Evolutionary conservation across 1,139 yeast genomes (phyloP).

Genomic region (Geotrichum citri-aurantii): DNA sequence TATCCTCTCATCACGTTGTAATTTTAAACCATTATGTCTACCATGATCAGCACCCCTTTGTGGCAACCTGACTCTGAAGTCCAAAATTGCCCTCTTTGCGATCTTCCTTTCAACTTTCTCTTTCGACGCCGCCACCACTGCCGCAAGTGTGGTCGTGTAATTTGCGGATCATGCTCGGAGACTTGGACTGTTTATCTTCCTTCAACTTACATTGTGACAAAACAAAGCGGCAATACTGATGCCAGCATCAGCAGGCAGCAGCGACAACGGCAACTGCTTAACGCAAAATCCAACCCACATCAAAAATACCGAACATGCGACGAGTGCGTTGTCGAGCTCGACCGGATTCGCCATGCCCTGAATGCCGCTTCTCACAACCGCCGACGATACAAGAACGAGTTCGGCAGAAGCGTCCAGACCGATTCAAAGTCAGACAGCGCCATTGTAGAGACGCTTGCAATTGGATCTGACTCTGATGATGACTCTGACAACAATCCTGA

Average conservation of each 20-base stretch:
- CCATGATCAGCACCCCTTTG: slow-evolving; percentile 38
- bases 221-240: background rate
- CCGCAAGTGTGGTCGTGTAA: slow-evolving; percentile 73
- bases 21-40: slow-evolving; percentile 11
- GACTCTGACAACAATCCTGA: slow-evolving; percentile 31
- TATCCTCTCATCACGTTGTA: background rate
- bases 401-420: background rate
- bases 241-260: background rate
- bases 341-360: slow-evolving; percentile 39
- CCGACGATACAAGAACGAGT: background rate
- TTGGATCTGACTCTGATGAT: slow-evolving; percentile 19
- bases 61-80: slow-evolving; percentile 81
- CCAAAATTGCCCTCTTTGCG: slow-evolving; percentile 58
- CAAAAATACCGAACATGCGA: slow-evolving; percentile 65
- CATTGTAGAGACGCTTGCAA: slow-evolving; percentile 12
- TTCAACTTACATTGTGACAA: slow-evolving; percentile 44
- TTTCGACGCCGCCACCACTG: slow-evolving; percentile 93
- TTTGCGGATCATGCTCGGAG: slow-evolving; percentile 62
- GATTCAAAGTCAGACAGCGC: slow-evolving; percentile 1
- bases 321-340: slow-evolving; percentile 57
- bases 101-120: slow-evolving; percentile 52
- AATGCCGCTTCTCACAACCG: background rate
- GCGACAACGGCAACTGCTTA: slow-evolving; percentile 35
- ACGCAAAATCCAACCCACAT: slow-evolving; percentile 41
- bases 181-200: slow-evolving; percentile 44